Evolutionary conservation across 345 rosid genomes (phyloP), one percentile per base, ranked within the genome.

Genomic region (Salix dunnii): DNA sequence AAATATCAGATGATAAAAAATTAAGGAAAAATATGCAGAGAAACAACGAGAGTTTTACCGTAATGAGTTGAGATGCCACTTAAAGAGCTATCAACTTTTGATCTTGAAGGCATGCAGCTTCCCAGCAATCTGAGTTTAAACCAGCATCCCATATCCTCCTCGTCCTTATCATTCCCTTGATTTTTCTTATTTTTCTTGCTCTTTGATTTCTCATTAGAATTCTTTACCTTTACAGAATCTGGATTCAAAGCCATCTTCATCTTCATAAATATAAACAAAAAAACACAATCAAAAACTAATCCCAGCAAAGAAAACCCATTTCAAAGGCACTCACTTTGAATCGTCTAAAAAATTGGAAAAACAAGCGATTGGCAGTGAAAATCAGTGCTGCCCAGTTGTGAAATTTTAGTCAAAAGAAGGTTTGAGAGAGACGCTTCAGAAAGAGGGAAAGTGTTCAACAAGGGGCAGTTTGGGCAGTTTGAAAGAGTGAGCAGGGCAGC

Each of bases 401-500:
- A 43, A 76, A 27, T 67, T 75, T 74, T 76, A 46, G 76, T 72
- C 79, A 76, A 80, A 80, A 76, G 74, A 35, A 80, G 80, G 33
- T 66, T 75, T 55, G 66, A 77, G 75, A 62, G 75, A 71, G 71
- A 38, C 48, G 83, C 51, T 68, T 43, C 68, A 70, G 76, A 67
- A 72, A 80, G 76, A 51, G 83, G 73, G 79, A 71, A 72, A 80
- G 83, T 30, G 83, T 40, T 71, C 68, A 76, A 55, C 46, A 73
- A 23, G 25, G 94, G 92, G 97, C 88, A 91, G 82, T 6, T 28
- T 67, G 90, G 92, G 93, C 88, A 92, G 85, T 16, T 85, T 85
- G 81, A 80, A 86, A 85, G 78, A 83, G 55, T 36, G 77, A 72
- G 14, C 7, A n/a, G 89, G 90, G 87, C 87, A 87, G 85, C 1